Evolutionary conservation across 257 asterid species (phyloP), one percentile per base, ranked within the genome.

Genomic region (Pogostemon cablin): DNA sequence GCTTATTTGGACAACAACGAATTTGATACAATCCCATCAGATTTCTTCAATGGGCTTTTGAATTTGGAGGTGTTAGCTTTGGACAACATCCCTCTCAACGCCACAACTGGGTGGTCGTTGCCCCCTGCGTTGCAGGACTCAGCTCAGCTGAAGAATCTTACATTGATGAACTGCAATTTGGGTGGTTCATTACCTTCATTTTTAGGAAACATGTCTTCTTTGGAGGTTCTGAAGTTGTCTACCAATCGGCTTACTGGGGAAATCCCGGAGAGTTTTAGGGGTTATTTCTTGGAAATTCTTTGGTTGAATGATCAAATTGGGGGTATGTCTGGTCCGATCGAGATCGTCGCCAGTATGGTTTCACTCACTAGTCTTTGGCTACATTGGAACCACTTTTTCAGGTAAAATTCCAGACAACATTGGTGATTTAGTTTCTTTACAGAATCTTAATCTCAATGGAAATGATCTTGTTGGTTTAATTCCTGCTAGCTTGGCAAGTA

Each of bases 281-380:
- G 80, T 32, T 86, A 95, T 6, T 54, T 72, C 73, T 52, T 89
- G 59, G 75, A 77, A 37, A 64, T 74, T 20, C 89, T 89, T 49
- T 81, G 93, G 95, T 67, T 92, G 77, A 92, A 87, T 72, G 81
- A 81, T n/a, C 98, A 92, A 41, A 56, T 85, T 7, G 87, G 71
- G 69, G 90, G 90, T 0, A 83, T 92, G 92, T 79, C 80, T 1
- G 98, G 98, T 43, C 75, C 92, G 12, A 89, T 92, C 15, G 96
- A 87, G 70, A 56, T 83, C 0, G 81, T 85, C 3, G 56, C 88
- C 3, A 79, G 79, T 4, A 85, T 92, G 96, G 66, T 3, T 6
- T 87, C 96, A 5, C 89, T 87, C 76, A 80, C 89, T 11, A 86
- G 87, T 69, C 79, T 92, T 47, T 92, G 98, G 98, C 88, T 92